Evolutionary conservation across 495 filamentous ascomycete genomes (phyloP).

Genomic region (Jackrogersella minutella): DNA sequence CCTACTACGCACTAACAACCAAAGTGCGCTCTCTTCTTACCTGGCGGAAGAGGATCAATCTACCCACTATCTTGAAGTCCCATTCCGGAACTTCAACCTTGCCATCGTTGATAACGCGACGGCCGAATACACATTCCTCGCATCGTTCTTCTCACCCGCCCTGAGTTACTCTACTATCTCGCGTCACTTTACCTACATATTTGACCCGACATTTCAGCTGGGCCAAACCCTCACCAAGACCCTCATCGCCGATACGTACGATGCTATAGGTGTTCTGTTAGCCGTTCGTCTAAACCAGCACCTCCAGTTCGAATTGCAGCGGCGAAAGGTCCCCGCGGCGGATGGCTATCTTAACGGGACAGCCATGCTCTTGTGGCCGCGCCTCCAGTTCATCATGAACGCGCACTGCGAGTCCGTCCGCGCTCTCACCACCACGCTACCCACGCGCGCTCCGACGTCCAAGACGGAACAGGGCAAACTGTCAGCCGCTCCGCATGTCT

Average conservation of each 20-base stretch:
- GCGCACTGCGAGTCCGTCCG: constrained; percentile 87
- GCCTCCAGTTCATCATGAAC: constrained; percentile 93
- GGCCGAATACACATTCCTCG: constrained; percentile 94
- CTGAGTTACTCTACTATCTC: constrained; percentile 65
- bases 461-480: constrained; percentile 67
- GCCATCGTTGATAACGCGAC: constrained; percentile 92
- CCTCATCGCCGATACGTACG: constrained; percentile 76
- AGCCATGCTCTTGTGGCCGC: constrained; percentile 95
- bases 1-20: constrained; percentile 72
- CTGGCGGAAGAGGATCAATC: constrained; percentile 87
- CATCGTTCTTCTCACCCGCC: constrained; percentile 80
- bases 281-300: constrained; percentile 95
- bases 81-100: constrained; percentile 93
- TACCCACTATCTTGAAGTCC: constrained; percentile 85
- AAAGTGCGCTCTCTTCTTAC: constrained; percentile 78
- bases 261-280: constrained; percentile 85
- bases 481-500: constrained; percentile 86
- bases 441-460: constrained; percentile 57
- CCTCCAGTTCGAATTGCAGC: constrained; percentile 89
- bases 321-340: constrained; percentile 85
- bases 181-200: constrained; percentile 78
- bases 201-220: constrained; percentile 81
- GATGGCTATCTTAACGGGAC: constrained; percentile 94
- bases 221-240: constrained; percentile 79
- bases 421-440: constrained; percentile 60